Conservation (phyloP, 2,329 filamentous ascomycete genomes). For the Phoma sp. region DNA sequence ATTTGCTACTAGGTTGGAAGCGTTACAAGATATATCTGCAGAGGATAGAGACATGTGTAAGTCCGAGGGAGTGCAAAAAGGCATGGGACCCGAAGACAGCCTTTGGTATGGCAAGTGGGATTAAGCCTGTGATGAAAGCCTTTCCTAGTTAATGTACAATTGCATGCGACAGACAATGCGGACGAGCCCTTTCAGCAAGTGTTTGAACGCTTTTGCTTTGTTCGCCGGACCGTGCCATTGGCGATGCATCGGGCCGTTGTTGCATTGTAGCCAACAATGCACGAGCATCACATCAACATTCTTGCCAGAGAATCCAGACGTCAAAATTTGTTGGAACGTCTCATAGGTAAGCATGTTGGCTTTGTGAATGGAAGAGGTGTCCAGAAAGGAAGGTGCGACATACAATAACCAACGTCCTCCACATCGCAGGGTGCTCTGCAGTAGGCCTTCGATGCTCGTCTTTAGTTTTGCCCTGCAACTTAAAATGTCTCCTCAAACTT, state of each 20-base stretch:
- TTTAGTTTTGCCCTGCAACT: too few relatives aligned
- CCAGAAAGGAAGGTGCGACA: too few relatives aligned
- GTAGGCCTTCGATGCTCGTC: too few relatives aligned
- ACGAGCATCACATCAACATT: neutral
- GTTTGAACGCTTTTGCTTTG: neutral
- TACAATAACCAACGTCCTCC: too few relatives aligned
- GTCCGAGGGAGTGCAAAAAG: slow-evolving; percentile 49
- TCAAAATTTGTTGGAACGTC: too few relatives aligned
- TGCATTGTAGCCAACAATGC: neutral
- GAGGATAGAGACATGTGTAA: slow-evolving; percentile 56
- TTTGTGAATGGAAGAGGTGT: too few relatives aligned
- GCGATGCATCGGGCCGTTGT: too few relatives aligned
- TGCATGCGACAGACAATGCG: neutral
- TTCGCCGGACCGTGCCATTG: neutral
- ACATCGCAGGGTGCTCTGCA: too few relatives aligned
- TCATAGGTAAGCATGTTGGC: too few relatives aligned
- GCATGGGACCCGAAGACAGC: slow-evolving; percentile 58
- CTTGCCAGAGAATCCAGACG: neutral
- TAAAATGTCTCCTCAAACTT: too few relatives aligned
- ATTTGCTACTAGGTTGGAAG: slow-evolving; percentile 58
- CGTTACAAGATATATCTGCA: slow-evolving; percentile 54
- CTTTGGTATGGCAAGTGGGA: slow-evolving; percentile 49
- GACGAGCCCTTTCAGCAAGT: neutral
- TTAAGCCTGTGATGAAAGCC: neutral
- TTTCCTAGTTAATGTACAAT: neutral